Conservation (phyloP, 805 yeast species). For the Scheffersomyces amazonensis region DNA sequence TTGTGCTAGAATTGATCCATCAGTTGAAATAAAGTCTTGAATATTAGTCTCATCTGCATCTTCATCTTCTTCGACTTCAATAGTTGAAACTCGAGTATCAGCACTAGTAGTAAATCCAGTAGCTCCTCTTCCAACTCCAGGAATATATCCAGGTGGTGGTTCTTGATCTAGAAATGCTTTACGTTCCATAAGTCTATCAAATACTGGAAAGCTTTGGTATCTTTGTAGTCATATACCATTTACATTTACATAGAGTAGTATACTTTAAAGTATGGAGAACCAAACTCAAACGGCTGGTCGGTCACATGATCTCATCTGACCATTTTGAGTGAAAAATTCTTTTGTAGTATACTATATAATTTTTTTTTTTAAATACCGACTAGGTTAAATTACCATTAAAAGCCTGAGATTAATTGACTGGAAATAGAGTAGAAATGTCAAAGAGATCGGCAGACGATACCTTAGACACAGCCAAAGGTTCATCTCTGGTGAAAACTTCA, state of each 20-base stretch:
- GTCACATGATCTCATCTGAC: constrained; percentile 1
- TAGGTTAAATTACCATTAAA: too few relatives aligned
- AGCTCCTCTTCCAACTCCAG: constrained; percentile 96
- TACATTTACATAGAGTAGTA: too few relatives aligned
- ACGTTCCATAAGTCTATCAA: constrained; percentile 39
- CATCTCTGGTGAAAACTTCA: constrained; percentile 33
- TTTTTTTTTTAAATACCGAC: not conserved
- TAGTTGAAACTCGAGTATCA: constrained; percentile 52
- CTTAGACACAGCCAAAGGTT: constrained; percentile 13
- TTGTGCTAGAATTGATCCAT: constrained; percentile 29
- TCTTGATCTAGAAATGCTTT: constrained; percentile 73
- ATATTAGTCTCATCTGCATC: constrained; percentile 29
- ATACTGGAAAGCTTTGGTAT: too few relatives aligned
- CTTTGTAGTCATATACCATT: too few relatives aligned
- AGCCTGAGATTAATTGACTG: too few relatives aligned
- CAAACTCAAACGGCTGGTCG: too few relatives aligned
- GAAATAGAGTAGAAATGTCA: constrained; percentile 45
- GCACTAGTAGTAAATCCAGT: constrained; percentile 88
- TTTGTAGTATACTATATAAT: constrained; percentile 1
- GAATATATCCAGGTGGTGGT: constrained; percentile 86
- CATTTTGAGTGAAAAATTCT: constrained; percentile 3
- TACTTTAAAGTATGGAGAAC: not conserved
- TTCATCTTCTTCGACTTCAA: constrained; percentile 25
- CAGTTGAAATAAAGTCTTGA: constrained; percentile 21
- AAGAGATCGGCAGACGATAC: constrained; percentile 47